Evolutionary conservation across 1,284 basidiomycete genomes (phyloP).

Genomic region (Fereydounia khargensis): DNA sequence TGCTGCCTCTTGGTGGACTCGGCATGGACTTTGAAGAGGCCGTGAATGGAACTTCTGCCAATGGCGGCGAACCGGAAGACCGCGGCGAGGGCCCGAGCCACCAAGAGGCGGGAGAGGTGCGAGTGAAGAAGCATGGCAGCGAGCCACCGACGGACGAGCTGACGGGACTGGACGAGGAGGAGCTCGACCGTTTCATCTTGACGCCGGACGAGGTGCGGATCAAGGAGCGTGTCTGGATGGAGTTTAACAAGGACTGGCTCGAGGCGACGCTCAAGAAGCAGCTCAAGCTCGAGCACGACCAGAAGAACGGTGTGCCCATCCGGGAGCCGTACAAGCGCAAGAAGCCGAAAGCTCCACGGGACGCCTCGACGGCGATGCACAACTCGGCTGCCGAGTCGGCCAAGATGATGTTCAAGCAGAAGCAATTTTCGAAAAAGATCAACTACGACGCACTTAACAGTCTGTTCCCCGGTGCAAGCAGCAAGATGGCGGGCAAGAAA

Average conservation of each 20-base stretch:
- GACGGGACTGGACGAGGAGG: constrained; percentile 75
- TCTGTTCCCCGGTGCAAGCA: constrained; percentile 42
- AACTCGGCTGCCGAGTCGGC: constrained; percentile 49
- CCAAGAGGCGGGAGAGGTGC: constrained; percentile 1
- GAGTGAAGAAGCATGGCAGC: background rate
- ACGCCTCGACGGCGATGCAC: constrained; percentile 44
- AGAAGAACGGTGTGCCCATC: constrained; percentile 48
- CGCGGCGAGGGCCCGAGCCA: background rate
- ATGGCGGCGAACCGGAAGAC: background rate
- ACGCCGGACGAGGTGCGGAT: constrained; percentile 80
- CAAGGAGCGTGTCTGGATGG: constrained; percentile 95
- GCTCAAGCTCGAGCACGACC: constrained; percentile 52
- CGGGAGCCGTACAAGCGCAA: constrained; percentile 44
- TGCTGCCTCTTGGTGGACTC: constrained; percentile 33
- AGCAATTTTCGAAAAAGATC: constrained; percentile 52
- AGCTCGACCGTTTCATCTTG: constrained; percentile 78
- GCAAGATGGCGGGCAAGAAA: constrained; percentile 9
- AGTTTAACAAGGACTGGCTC: constrained; percentile 89
- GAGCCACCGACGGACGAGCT: constrained; percentile 27
- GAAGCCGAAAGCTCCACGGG: constrained; percentile 42
- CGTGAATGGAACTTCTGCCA: background rate
- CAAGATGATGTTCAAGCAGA: constrained; percentile 53
- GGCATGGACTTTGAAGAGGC: constrained; percentile 33
- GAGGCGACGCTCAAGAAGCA: constrained; percentile 64
- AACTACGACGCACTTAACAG: constrained; percentile 55